Conservation (phyloP, 495 filamentous ascomycete species). For the Trichoderma orchidacearum region DNA sequence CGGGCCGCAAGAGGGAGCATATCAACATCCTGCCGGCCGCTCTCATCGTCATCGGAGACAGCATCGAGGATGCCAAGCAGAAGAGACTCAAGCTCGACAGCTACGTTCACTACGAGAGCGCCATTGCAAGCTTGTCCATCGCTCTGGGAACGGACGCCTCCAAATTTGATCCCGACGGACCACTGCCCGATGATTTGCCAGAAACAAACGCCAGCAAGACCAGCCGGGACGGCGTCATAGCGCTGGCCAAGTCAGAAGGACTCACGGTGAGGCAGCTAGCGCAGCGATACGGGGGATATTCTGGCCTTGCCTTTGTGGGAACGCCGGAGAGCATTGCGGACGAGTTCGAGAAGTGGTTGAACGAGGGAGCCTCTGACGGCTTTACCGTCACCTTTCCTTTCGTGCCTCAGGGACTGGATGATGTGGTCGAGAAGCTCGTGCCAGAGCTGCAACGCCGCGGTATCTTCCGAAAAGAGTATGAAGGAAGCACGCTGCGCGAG, state of each 20-base stretch:
- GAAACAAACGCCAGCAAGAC: conserved; percentile 43
- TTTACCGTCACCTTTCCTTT: conserved; percentile 35
- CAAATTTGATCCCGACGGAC: conserved; percentile 32
- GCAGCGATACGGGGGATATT: conserved; percentile 34
- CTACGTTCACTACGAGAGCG: conserved; percentile 41
- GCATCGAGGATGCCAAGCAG: conserved; percentile 32
- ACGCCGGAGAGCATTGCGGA: conserved; percentile 34
- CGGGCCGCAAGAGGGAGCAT: conserved; percentile 26
- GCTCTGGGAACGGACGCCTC: conserved; percentile 32
- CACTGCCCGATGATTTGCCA: conserved; percentile 31
- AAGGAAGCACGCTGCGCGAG: conserved; percentile 27
- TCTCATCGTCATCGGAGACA: conserved; percentile 24
- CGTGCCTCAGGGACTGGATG: conserved; percentile 37
- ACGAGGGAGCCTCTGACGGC: conserved; percentile 29
- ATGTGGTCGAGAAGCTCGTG: conserved; percentile 30
- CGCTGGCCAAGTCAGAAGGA: conserved; percentile 26
- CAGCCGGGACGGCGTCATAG: conserved; percentile 24
- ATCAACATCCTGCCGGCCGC: conserved; percentile 41
- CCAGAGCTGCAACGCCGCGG: conserved; percentile 38
- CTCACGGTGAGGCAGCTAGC: conserved; percentile 37
- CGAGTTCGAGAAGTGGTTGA: conserved; percentile 33
- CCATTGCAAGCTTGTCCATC: conserved; percentile 39
- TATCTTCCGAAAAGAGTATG: conserved; percentile 34
- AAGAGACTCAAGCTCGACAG: conserved; percentile 38
- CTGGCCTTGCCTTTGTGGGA: conserved; percentile 38